Conservation (phyloP, 176 grass and related monocot genomes). For the Oryza rufipogon region DNA sequence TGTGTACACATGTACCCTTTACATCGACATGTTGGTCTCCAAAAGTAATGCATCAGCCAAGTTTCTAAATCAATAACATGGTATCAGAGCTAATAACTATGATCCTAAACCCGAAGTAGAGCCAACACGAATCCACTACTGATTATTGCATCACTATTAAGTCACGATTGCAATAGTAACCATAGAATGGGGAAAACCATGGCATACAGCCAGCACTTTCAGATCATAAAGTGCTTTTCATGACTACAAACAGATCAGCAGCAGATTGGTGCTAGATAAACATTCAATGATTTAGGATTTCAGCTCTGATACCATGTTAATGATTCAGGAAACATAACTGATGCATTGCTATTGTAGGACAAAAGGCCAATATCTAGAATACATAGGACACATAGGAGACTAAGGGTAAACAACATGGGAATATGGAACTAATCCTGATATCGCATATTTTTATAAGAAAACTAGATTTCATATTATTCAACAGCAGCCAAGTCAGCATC, state of each 20-base stretch:
- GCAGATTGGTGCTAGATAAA: neutral
- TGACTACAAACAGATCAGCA: conserved; percentile 6
- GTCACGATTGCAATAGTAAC: neutral
- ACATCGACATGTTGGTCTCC: neutral
- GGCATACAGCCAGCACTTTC: neutral
- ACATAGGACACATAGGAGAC: neutral
- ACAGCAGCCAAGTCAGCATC: neutral
- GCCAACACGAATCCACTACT: neutral
- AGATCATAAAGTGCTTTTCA: neutral
- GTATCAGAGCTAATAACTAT: neutral
- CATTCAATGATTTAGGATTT: neutral
- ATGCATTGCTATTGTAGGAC: conserved; percentile 8
- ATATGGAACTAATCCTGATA: neutral
- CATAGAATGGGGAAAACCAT: neutral
- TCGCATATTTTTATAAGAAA: neutral
- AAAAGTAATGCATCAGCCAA: conserved; percentile 6
- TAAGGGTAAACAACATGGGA: conserved; percentile 1
- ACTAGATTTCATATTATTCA: neutral
- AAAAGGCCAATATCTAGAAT: neutral
- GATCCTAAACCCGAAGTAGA: neutral
- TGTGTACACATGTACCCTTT: neutral
- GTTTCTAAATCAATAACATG: neutral
- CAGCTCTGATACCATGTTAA: neutral
- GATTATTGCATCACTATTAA: neutral
- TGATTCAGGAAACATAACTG: neutral